Evolutionary conservation across 768 basidiomycete genomes (phyloP).

Genomic region (Chlorophyllum brunneum): DNA sequence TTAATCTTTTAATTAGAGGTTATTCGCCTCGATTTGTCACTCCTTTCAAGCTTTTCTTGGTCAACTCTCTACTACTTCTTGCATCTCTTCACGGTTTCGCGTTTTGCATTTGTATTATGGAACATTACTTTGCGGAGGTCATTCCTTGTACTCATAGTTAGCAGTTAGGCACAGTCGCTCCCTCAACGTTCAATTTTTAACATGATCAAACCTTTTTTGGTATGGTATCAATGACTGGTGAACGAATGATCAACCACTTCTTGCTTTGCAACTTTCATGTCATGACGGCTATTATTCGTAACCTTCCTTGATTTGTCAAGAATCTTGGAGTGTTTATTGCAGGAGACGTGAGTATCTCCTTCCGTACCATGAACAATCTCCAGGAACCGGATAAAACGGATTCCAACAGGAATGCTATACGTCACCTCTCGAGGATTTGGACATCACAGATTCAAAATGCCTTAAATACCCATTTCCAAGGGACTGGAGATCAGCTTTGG

Average conservation of each 20-base stretch:
- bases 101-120: not conserved
- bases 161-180: not conserved
- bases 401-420: conserved; percentile 78
- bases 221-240: not conserved
- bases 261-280: conserved; percentile 15
- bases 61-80: not conserved
- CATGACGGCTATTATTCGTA: conserved; percentile 78
- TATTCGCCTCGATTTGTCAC: too few species aligned
- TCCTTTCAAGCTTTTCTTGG: too few species aligned
- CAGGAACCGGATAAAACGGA: not conserved
- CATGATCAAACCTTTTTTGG: not conserved
- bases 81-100: not conserved
- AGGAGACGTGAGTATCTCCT: conserved; percentile 56
- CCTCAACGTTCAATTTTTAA: not conserved
- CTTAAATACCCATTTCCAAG: conserved; percentile 89
- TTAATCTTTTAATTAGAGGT: not conserved
- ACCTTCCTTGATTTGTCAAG: conserved; percentile 81
- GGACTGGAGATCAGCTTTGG: conserved; percentile 87
- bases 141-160: not conserved
- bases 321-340: conserved; percentile 80
- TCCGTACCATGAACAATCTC: not conserved
- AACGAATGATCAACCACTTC: not conserved
- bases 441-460: conserved; percentile 73
- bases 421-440: conserved; percentile 81
- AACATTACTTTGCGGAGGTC: not conserved